phyloP scores from a whole-genome alignment of 768 basidiomycete species.

The Boletus edulis region DNA sequence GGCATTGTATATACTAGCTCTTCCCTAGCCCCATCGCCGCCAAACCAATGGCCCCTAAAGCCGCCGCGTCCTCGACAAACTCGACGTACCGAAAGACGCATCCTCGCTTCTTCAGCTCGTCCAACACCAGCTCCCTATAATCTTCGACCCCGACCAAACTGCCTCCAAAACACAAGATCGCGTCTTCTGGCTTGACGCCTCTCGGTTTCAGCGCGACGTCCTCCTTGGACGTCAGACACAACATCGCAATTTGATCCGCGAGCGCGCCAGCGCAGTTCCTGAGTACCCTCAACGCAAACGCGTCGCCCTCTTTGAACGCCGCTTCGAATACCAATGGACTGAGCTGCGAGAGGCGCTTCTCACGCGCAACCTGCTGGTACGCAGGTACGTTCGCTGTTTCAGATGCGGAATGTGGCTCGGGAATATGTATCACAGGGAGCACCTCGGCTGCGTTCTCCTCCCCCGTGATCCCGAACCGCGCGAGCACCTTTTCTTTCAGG shows the following conservation, averaged over 20 bases:
- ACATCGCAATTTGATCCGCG: constrained; percentile 55
- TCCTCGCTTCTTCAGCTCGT: constrained; percentile 53
- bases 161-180: constrained; percentile 77
- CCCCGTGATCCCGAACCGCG: constrained; percentile 51
- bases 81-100: constrained; percentile 65
- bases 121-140: constrained; percentile 56
- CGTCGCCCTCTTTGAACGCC: constrained; percentile 67
- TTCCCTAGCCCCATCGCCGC: constrained; percentile 22
- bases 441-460: constrained; percentile 54
- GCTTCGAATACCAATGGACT: constrained; percentile 75
- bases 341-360: constrained; percentile 74
- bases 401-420: constrained; percentile 42
- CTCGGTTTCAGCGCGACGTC: constrained; percentile 30
- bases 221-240: constrained; percentile 40
- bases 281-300: constrained; percentile 61
- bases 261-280: constrained; percentile 49
- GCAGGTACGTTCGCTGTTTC: constrained; percentile 12
- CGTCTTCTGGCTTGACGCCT: constrained; percentile 49
- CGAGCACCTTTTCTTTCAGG: constrained; percentile 49
- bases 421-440: constrained; percentile 58
- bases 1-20: constrained; percentile 1
- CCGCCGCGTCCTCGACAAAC: constrained; percentile 68
- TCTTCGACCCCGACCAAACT: constrained; percentile 62
- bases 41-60: constrained; percentile 59
- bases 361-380: constrained; percentile 43